Base-by-base conservation (phyloP, 2,329 filamentous ascomycete species). In the Akanthomyces dipterigenus region DNA sequence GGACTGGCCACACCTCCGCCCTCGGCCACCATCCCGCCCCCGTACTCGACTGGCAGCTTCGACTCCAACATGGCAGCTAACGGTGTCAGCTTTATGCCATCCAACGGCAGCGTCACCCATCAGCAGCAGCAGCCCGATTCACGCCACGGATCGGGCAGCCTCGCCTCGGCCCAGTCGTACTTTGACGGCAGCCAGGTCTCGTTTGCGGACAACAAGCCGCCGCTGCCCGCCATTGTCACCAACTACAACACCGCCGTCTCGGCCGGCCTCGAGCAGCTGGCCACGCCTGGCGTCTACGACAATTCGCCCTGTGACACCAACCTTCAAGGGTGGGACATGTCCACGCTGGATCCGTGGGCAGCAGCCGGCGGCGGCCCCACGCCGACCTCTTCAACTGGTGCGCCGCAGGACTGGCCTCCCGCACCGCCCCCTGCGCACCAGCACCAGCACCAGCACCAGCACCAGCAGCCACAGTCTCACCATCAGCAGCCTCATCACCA, bases 1-100 rank as follows among this genome's bases (percentile, higher is more conserved):
- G 82, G 81, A 2, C 78, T 86, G 20, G 78, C 78, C 31, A 86
- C 84, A 6, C 83, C 84, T 26, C 83, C 83, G 3, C 82, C 81
- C 5, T 82, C 79, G 2, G 82, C 81, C 1, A 77, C 77, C 1
- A 70, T 85, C 16, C 76, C 80, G 26, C 75, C 75, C 42, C 76
- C 77, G 0, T 82, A 81, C 65, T 73, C 77, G 46, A 67, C 72
- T 18, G 75, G 76, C 63, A 75, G 75, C 63, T 82, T 82, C 67
- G 78, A 81, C 55, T 69, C 72, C 54, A 66, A 62, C 62, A 70
- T 75, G 67, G 67, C 69, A 28, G 55, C 66, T 3, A 67, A 69
- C 50, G 67, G 67, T 31, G 70, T 73, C 43, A 67, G 66, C 59
- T 76, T 71, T 61, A 58, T 76, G 58, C 66, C 73, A 7, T 62